These are phyloP conservation scores for Trichoderma asperellum DNA, from an alignment of 2,329 filamentous ascomycete genomes.

Conservation along the genomic window DNA sequence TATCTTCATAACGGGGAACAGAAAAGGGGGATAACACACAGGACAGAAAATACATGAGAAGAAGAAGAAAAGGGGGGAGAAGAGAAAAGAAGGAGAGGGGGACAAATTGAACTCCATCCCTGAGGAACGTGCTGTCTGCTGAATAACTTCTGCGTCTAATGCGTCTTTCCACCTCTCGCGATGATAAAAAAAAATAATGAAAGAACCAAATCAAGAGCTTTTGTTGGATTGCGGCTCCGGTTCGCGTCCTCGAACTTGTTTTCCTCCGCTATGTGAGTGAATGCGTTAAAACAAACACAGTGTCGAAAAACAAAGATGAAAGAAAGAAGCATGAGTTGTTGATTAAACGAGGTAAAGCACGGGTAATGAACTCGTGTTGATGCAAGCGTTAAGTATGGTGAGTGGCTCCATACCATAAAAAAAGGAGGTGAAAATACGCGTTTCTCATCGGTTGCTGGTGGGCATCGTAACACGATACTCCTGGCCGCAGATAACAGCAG, in stretches of 20 bases:
- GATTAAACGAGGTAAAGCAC: constrained; percentile 1
- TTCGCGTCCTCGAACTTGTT: neutral
- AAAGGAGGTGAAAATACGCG: neutral
- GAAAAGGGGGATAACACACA: constrained; percentile 16
- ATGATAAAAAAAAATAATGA: neutral
- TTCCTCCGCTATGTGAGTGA: neutral
- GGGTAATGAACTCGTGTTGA: neutral
- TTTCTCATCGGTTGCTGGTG: neutral
- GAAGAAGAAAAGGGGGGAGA: constrained; percentile 28
- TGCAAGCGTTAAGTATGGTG: constrained; percentile 1
- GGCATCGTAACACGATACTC: neutral
- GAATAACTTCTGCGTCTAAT: constrained; percentile 4
- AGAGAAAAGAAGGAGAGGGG: constrained; percentile 18
- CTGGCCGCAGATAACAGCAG: neutral
- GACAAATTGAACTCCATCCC: neutral
- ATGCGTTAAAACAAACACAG: neutral
- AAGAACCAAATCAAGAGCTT: neutral
- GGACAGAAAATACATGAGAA: constrained; percentile 14
- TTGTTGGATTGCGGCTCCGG: neutral
- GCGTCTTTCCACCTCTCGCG: neutral
- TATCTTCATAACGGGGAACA: constrained; percentile 25
- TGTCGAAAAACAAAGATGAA: neutral
- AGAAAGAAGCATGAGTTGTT: neutral
- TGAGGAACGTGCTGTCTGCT: neutral
- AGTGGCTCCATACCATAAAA: neutral